phyloP scores from a whole-genome alignment of 495 filamentous ascomycete species.

The Aspergillus nidulans region DNA sequence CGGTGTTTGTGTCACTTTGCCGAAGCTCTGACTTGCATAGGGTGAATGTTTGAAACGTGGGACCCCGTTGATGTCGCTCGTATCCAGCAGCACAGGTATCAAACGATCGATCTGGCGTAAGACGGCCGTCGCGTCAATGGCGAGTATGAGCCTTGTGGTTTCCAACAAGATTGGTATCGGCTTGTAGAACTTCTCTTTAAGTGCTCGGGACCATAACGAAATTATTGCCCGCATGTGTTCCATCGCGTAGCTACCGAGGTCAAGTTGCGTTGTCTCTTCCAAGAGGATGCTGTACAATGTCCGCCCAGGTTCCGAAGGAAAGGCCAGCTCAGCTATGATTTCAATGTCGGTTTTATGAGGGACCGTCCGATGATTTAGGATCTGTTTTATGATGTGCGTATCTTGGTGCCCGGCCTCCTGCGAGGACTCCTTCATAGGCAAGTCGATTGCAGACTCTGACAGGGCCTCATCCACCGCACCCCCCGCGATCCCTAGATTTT shows the following conservation, averaged over 20 bases:
- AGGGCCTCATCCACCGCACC: constrained; percentile 22
- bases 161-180: constrained; percentile 57
- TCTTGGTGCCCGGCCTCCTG: constrained; percentile 7
- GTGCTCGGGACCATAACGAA: constrained; percentile 57
- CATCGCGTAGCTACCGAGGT: constrained; percentile 43
- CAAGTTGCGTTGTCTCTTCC: constrained; percentile 43
- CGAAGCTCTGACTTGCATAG: constrained; percentile 33
- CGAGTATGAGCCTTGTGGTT: constrained; percentile 50
- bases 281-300: constrained; percentile 55
- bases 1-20: constrained; percentile 38
- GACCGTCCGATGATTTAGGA: constrained; percentile 53
- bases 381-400: constrained; percentile 48
- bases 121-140: constrained; percentile 41
- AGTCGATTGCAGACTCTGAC: constrained; percentile 7
- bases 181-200: constrained; percentile 55
- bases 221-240: constrained; percentile 52
- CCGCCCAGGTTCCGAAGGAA: constrained; percentile 51
- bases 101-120: constrained; percentile 47
- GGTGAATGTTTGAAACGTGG: constrained; percentile 47
- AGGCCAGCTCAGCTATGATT: constrained; percentile 40
- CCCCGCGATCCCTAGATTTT: constrained; percentile 19
- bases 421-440: not conserved
- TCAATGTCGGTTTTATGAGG: constrained; percentile 53
- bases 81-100: constrained; percentile 50
- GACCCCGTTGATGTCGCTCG: constrained; percentile 54